phyloP scores from a whole-genome alignment of 1,284 basidiomycete genomes.

The Phlebopus sp. region DNA sequence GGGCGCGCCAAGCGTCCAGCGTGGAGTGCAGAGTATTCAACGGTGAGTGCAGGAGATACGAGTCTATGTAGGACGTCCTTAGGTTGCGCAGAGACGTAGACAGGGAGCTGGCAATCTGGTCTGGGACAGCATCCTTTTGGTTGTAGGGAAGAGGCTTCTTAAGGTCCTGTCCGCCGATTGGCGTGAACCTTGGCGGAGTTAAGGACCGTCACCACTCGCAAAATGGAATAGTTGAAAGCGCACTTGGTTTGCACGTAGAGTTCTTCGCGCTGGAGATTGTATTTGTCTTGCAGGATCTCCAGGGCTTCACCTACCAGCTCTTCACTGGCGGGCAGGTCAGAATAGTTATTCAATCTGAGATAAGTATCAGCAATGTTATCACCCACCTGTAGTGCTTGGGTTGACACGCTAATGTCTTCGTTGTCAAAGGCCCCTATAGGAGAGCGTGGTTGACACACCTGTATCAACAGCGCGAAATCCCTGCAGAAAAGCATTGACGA shows the following conservation, averaged over 20 bases:
- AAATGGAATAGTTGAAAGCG: slow-evolving; percentile 10
- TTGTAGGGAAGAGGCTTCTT: slow-evolving; percentile 73
- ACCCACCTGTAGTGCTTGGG: slow-evolving; percentile 70
- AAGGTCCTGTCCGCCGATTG: slow-evolving; percentile 67
- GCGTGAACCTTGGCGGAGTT: slow-evolving; percentile 55
- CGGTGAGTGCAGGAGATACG: slow-evolving; percentile 76
- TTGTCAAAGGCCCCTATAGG: slow-evolving; percentile 14
- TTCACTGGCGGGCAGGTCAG: slow-evolving; percentile 46
- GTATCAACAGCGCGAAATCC: slow-evolving; percentile 82
- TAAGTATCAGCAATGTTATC: not conserved
- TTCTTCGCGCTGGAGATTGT: slow-evolving; percentile 57
- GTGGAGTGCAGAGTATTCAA: slow-evolving; percentile 57
- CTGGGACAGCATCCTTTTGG: slow-evolving; percentile 46
- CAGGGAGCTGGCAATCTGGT: slow-evolving; percentile 67
- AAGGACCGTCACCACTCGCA: slow-evolving; percentile 3
- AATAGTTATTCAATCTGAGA: not conserved
- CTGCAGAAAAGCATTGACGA: slow-evolving; percentile 65
- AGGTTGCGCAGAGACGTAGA: slow-evolving; percentile 63
- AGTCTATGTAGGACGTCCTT: slow-evolving; percentile 67
- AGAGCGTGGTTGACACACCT: slow-evolving; percentile 39
- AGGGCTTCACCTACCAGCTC: slow-evolving; percentile 77
- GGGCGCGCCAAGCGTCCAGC: slow-evolving; percentile 61
- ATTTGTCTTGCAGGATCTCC: slow-evolving; percentile 46
- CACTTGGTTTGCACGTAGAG: slow-evolving; percentile 79
- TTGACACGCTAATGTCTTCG: slow-evolving; percentile 57